Conservation (phyloP, 1,139 yeast species). For the Hyphopichia buzzinii region DNA sequence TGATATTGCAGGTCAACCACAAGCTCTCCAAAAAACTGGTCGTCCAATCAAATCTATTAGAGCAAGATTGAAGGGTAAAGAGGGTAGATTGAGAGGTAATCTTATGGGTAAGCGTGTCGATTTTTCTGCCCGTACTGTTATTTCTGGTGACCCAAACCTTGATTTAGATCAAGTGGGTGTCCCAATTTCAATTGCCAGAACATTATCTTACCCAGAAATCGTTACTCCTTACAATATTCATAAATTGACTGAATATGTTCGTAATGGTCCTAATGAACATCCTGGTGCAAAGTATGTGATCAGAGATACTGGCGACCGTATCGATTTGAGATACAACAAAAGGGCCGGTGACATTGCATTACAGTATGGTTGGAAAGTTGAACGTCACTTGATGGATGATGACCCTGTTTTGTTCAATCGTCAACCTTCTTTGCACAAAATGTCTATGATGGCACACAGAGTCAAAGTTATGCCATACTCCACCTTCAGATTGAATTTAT, state of each 20-base stretch:
- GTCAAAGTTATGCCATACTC: slow-evolving; percentile 99
- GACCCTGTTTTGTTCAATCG: slow-evolving; percentile 98
- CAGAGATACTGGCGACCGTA: slow-evolving; percentile 98
- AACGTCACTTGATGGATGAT: slow-evolving; percentile 94
- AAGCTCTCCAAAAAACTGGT: slow-evolving; percentile 97
- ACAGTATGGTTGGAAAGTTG: slow-evolving; percentile 99
- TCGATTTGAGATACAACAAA: slow-evolving; percentile 92
- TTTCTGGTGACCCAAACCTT: slow-evolving; percentile 97
- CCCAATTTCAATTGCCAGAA: slow-evolving; percentile 93
- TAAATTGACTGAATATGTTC: slow-evolving; percentile 83
- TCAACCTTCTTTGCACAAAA: slow-evolving; percentile 98
- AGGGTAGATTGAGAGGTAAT: slow-evolving; percentile 97
- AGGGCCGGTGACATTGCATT: slow-evolving; percentile 98
- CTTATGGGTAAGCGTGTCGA: slow-evolving; percentile 99
- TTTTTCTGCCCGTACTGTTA: slow-evolving; percentile 98
- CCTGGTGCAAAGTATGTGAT: slow-evolving; percentile 99
- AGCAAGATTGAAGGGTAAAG: slow-evolving; percentile 98
- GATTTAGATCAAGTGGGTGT: slow-evolving; percentile 99
- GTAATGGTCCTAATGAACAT: slow-evolving; percentile 98
- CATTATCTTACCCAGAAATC: slow-evolving; percentile 93
- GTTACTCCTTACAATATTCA: slow-evolving; percentile 98
- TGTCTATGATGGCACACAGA: slow-evolving; percentile 99
- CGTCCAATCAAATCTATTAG: slow-evolving; percentile 98
- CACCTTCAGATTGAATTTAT: slow-evolving; percentile 91
- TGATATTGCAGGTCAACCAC: slow-evolving; percentile 99